A percentile compares a stretch with the other conserved stretches of the same genome.
These are phyloP conservation scores for Fusarium lateritium DNA, from an alignment of 2,329 filamentous ascomycete species.

Conservation along the genomic window DNA sequence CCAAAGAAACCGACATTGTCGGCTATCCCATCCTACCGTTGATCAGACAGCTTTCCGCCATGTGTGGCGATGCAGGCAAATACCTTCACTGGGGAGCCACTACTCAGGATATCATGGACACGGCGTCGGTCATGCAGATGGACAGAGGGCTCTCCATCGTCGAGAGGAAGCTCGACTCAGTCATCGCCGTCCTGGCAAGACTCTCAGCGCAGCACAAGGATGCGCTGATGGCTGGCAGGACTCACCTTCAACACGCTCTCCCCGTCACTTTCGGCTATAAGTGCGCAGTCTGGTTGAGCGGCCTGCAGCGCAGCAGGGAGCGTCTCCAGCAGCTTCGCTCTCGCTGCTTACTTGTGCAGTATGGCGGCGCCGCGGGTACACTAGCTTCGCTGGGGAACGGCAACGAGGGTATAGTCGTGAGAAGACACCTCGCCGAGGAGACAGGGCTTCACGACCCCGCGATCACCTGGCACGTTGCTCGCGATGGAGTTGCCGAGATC, in stretches of 20 bases:
- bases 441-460: constrained; percentile 63
- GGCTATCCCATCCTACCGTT: constrained; percentile 68
- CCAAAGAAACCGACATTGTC: constrained; percentile 67
- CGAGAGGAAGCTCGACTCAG: constrained; percentile 58
- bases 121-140: constrained; percentile 67
- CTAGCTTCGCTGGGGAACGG: constrained; percentile 66
- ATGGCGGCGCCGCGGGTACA: constrained; percentile 70
- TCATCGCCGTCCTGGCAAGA: constrained; percentile 59
- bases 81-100: constrained; percentile 73
- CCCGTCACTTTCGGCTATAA: constrained; percentile 72
- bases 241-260: constrained; percentile 70
- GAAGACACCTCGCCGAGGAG: constrained; percentile 64
- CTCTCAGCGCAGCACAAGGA: constrained; percentile 64
- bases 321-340: constrained; percentile 62
- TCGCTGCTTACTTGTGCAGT: constrained; percentile 67
- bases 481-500: constrained; percentile 68
- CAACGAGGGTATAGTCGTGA: constrained; percentile 63
- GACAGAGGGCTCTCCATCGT: constrained; percentile 65
- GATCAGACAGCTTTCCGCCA: constrained; percentile 59
- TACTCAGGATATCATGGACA: constrained; percentile 73
- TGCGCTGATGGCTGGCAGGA: constrained; percentile 70
- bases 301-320: constrained; percentile 63
- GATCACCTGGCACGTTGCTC: constrained; percentile 71
- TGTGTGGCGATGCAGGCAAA: constrained; percentile 33
- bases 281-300: constrained; percentile 67